Percentiles rank a stretch among this genome's conserved stretches.
Evolutionary conservation across 441 rosid genomes (phyloP).

Genomic region (Macaranga tanarius): DNA sequence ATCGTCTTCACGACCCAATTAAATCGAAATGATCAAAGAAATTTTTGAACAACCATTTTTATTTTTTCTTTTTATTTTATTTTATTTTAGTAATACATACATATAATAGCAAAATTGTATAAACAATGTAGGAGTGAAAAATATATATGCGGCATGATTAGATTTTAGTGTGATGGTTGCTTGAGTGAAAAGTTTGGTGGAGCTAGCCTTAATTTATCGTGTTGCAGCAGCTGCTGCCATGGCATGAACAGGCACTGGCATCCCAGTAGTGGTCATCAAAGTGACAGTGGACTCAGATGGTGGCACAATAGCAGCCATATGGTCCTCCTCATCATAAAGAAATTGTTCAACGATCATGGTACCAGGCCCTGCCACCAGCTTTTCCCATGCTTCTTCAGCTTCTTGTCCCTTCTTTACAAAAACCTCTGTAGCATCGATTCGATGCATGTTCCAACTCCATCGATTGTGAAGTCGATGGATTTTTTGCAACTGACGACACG

Average conservation of each 20-base stretch:
- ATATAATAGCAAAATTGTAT: background rate
- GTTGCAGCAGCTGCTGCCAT: slow-evolving; percentile 55
- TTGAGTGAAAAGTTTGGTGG: too few species aligned
- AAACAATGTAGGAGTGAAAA: background rate
- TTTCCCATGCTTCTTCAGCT: slow-evolving; percentile 69
- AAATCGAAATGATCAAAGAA: too few species aligned
- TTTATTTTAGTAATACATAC: background rate
- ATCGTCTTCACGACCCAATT: too few species aligned
- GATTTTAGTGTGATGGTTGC: too few species aligned
- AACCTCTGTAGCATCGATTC: slow-evolving; percentile 70
- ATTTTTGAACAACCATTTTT: too few species aligned
- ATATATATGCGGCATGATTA: too few species aligned
- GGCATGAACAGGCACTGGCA: slow-evolving; percentile 26
- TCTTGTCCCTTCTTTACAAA: slow-evolving; percentile 48
- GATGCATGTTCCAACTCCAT: slow-evolving; percentile 68
- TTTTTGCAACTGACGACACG: slow-evolving; percentile 58
- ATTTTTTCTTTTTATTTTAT: background rate
- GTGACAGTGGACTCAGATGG: slow-evolving; percentile 13
- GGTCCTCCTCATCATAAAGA: slow-evolving; percentile 33
- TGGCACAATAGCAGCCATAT: slow-evolving; percentile 29
- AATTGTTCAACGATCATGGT: slow-evolving; percentile 47
- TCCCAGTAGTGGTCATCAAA: slow-evolving; percentile 18
- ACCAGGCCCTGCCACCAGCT: slow-evolving; percentile 53
- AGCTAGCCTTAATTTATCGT: slow-evolving; percentile 25
- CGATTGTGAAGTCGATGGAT: slow-evolving; percentile 43